phyloP scores from a whole-genome alignment of 768 basidiomycete species.

The Mycena metata region DNA sequence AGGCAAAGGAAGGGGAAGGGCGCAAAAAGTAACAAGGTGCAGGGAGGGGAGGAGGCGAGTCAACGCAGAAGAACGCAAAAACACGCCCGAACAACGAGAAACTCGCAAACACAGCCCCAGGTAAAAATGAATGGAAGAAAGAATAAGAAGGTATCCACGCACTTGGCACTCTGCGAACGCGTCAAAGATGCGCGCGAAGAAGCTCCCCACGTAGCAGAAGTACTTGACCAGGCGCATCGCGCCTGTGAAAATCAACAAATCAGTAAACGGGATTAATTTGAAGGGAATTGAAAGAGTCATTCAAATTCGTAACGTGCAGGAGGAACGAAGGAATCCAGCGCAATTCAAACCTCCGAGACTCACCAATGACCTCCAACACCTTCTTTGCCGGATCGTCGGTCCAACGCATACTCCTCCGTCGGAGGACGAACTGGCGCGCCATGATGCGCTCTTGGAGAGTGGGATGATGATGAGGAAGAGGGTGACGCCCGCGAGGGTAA shows the following conservation, averaged over 20 bases:
- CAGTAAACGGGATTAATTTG: too few relatives aligned
- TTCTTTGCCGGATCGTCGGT: constrained; percentile 74
- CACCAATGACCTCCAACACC: constrained; percentile 64
- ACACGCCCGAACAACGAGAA: constrained; percentile 34
- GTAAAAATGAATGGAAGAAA: constrained; percentile 11
- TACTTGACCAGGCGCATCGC: constrained; percentile 82
- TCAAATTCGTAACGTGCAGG: too few relatives aligned
- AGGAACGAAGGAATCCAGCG: too few relatives aligned
- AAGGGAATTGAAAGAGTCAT: too few relatives aligned
- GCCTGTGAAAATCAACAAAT: too few relatives aligned
- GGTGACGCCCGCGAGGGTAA: constrained; percentile 47
- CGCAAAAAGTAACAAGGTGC: too few relatives aligned
- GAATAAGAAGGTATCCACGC: too few relatives aligned
- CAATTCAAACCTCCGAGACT: too few relatives aligned
- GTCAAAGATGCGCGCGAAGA: constrained; percentile 67
- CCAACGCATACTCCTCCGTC: constrained; percentile 67
- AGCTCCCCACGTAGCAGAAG: constrained; percentile 79
- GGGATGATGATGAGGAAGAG: constrained; percentile 71
- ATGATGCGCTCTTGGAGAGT: constrained; percentile 74
- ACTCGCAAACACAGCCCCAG: constrained; percentile 72
- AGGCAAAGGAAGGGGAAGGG: too few relatives aligned
- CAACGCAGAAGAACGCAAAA: too few relatives aligned
- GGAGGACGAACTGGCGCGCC: constrained; percentile 66
- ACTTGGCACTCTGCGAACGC: too few relatives aligned
- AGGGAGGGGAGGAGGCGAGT: too few relatives aligned